Evolutionary conservation across 192 early-diverging fungal genomes (phyloP).

Genomic region (Polychytrium aggregatum): DNA sequence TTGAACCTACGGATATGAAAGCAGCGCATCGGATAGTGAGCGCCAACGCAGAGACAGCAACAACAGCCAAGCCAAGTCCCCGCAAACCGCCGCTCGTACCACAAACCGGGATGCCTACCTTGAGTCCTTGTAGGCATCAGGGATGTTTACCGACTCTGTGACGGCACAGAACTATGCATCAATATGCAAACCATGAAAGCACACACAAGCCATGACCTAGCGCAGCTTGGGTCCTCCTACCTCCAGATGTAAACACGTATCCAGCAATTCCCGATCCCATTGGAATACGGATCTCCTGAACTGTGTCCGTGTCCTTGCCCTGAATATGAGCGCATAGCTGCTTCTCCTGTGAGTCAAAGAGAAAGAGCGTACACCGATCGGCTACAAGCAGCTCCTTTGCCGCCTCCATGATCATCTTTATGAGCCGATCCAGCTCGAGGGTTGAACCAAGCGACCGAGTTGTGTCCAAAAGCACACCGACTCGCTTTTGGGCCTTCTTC

Average conservation of each 20-base stretch:
- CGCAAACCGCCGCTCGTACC: not conserved
- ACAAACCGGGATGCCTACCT: not conserved
- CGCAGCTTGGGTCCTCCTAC: too few species aligned
- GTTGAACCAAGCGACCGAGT: constrained; percentile 29
- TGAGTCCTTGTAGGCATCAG: constrained; percentile 33
- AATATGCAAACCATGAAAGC: constrained; percentile 6
- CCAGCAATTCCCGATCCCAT: constrained; percentile 30
- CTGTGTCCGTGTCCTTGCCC: constrained; percentile 17
- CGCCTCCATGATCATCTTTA: constrained; percentile 36
- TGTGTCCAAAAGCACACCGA: constrained; percentile 38
- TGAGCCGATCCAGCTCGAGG: constrained; percentile 25
- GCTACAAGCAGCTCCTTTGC: constrained; percentile 33
- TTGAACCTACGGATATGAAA: constrained; percentile 31
- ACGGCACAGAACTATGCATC: constrained; percentile 1
- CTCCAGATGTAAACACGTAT: constrained; percentile 27
- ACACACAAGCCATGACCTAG: too few species aligned
- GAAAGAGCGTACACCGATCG: constrained; percentile 34
- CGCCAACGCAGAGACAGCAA: not conserved
- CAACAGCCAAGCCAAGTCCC: not conserved
- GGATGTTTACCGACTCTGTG: constrained; percentile 31
- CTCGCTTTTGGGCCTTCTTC: constrained; percentile 34
- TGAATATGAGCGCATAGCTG: constrained; percentile 29
- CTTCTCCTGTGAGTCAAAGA: constrained; percentile 23
- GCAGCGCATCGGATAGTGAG: too few species aligned
- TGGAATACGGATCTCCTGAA: constrained; percentile 30